Conservation (phyloP, 1,284 basidiomycete species). For the Neolentinus lepideus region DNA sequence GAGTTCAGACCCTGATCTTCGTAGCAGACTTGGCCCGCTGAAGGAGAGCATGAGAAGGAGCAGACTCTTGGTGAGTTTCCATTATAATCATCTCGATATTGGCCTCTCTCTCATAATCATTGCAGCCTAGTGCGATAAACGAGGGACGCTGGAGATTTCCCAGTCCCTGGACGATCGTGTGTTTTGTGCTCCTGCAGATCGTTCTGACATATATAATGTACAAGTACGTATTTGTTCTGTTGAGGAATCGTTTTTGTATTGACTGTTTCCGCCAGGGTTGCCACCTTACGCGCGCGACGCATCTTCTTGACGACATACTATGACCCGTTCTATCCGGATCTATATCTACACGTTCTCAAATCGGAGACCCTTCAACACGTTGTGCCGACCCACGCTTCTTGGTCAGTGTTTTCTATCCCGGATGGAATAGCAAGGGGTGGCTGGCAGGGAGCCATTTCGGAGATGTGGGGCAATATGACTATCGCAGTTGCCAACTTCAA, state of each 20-base stretch:
- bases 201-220: constrained; percentile 27
- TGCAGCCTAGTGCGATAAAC: constrained; percentile 6
- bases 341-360: constrained; percentile 45
- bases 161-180: constrained; percentile 9
- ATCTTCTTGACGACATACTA: constrained; percentile 57
- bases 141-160: constrained; percentile 11
- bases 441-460: constrained; percentile 20
- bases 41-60: constrained; percentile 29
- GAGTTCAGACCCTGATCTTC: constrained; percentile 23
- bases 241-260: not conserved
- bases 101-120: constrained; percentile 16
- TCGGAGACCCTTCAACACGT: constrained; percentile 32
- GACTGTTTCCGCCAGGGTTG: constrained; percentile 23
- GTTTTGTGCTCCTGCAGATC: constrained; percentile 20
- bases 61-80: constrained; percentile 24
- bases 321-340: constrained; percentile 65
- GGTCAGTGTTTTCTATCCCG: constrained; percentile 18
- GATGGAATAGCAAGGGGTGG: constrained; percentile 23
- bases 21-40: constrained; percentile 27
- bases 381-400: constrained; percentile 15
- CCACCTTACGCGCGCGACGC: constrained; percentile 29
- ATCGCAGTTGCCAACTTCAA: constrained; percentile 21
- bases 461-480: constrained; percentile 21
- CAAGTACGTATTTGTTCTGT: constrained; percentile 17
- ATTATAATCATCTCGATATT: constrained; percentile 16